Conservation (phyloP, 352 stramenopile genomes). For the Pythium phragmitis region DNA sequence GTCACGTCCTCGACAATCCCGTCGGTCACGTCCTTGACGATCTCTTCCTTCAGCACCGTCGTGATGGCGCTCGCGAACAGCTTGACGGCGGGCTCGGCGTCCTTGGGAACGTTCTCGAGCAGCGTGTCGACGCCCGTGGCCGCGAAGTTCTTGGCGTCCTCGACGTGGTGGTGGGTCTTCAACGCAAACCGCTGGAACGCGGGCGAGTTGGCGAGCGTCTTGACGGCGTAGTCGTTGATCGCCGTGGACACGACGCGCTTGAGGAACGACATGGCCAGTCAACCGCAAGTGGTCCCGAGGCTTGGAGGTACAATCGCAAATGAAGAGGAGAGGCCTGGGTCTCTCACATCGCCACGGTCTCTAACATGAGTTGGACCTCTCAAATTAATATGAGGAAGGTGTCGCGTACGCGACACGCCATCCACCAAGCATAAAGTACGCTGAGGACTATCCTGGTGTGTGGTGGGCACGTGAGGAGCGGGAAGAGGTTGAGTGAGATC, state of each 20-base stretch:
- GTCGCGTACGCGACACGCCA: no score
- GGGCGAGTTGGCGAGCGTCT: constrained; percentile 77
- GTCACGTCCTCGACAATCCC: no score
- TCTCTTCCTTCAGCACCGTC: constrained; percentile 68
- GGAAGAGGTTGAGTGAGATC: no score
- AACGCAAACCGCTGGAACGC: constrained; percentile 84
- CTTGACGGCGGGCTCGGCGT: constrained; percentile 60
- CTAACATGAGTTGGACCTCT: no score
- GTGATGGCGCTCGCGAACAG: constrained; percentile 47
- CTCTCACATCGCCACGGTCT: no score
- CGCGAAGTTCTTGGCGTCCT: constrained; percentile 78
- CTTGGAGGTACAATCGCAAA: background rate
- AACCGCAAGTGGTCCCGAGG: no score
- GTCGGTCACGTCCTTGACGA: constrained; percentile 51
- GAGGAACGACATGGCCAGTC: constrained; percentile 59
- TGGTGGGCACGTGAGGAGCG: no score
- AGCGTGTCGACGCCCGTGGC: constrained; percentile 45
- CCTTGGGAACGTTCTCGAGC: constrained; percentile 51
- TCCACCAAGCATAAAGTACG: no score
- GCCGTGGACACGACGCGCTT: constrained; percentile 78
- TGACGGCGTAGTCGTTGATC: constrained; percentile 84
- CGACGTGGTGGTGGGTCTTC: constrained; percentile 82
- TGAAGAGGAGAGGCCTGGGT: background rate
- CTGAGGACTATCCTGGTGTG: no score
- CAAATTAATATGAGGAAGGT: no score